Evolutionary conservation across 2,329 filamentous ascomycete genomes (phyloP).

Genomic region (Parafenestella ontariensis): DNA sequence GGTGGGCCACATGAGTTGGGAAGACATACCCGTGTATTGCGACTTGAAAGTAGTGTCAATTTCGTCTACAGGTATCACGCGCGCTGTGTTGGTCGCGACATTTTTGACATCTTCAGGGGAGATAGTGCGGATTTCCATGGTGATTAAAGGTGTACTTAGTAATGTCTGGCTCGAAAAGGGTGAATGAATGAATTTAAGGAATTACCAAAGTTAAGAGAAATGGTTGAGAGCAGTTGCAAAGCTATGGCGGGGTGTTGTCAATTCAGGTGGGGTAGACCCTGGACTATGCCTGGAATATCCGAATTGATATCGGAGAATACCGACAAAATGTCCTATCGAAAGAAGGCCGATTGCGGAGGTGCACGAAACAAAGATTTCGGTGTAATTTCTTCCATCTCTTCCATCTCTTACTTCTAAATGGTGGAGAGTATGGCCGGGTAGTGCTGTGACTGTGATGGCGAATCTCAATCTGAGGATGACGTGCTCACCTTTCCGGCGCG

Average conservation of each 20-base stretch:
- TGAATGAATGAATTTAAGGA: background rate
- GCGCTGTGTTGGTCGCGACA: slow-evolving; percentile 33
- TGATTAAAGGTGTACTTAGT: background rate
- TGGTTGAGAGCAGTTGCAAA: slow-evolving; percentile 2
- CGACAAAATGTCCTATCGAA: slow-evolving; percentile 4
- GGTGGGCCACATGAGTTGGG: background rate
- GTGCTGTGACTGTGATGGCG: no score
- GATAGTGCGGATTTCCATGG: slow-evolving; percentile 45
- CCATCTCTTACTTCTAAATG: no score
- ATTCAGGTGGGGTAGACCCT: slow-evolving; percentile 23
- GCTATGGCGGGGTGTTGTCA: slow-evolving; percentile 16
- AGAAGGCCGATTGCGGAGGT: background rate
- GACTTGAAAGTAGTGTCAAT: slow-evolving; percentile 64
- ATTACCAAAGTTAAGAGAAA: slow-evolving; percentile 1
- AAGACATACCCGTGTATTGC: slow-evolving; percentile 56
- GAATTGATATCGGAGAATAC: slow-evolving; percentile 20
- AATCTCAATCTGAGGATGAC: no score
- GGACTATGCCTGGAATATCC: background rate
- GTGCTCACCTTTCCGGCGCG: background rate
- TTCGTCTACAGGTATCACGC: slow-evolving; percentile 53
- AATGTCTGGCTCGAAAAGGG: background rate
- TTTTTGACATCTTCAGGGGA: slow-evolving; percentile 40
- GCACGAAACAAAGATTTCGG: no score
- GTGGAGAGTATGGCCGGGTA: no score
- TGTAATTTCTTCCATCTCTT: no score